Evolutionary conservation across 2,329 filamentous ascomycete genomes (phyloP).

Genomic region (Coniochaeta sp.): DNA sequence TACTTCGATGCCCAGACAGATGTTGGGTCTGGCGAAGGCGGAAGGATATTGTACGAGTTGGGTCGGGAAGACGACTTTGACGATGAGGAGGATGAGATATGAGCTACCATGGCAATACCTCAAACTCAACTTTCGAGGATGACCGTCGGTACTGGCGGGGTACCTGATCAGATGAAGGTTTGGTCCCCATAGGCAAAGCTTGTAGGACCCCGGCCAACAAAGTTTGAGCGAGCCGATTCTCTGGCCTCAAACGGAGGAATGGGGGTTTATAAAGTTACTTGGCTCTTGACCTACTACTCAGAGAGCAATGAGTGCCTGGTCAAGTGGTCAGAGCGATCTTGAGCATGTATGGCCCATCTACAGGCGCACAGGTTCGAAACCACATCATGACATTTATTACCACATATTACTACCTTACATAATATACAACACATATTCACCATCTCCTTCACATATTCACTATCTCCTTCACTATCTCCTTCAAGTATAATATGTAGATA

Average conservation of each 20-base stretch:
- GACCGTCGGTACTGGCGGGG: background rate
- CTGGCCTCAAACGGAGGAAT: background rate
- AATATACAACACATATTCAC: background rate
- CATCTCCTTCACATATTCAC: background rate
- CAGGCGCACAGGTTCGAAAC: background rate
- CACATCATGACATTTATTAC: background rate
- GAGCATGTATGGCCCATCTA: background rate
- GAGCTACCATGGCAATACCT: conserved; percentile 14
- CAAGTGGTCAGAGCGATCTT: background rate
- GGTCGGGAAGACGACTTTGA: conserved; percentile 87
- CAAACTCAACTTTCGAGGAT: too few species aligned
- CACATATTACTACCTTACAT: background rate
- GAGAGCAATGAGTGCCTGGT: background rate
- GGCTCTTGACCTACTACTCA: background rate
- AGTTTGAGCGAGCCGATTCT: background rate
- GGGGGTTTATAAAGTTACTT: background rate
- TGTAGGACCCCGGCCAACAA: background rate
- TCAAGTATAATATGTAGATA: background rate
- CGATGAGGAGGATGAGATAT: conserved; percentile 70
- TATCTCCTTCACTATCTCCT: too few species aligned
- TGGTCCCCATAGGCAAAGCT: background rate
- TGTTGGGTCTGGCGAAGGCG: conserved; percentile 72
- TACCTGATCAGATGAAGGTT: background rate
- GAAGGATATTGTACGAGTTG: conserved; percentile 94
- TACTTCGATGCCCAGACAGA: conserved; percentile 95